Conservation (phyloP, 2,329 filamentous ascomycete species). For the Fusarium sp. region DNA sequence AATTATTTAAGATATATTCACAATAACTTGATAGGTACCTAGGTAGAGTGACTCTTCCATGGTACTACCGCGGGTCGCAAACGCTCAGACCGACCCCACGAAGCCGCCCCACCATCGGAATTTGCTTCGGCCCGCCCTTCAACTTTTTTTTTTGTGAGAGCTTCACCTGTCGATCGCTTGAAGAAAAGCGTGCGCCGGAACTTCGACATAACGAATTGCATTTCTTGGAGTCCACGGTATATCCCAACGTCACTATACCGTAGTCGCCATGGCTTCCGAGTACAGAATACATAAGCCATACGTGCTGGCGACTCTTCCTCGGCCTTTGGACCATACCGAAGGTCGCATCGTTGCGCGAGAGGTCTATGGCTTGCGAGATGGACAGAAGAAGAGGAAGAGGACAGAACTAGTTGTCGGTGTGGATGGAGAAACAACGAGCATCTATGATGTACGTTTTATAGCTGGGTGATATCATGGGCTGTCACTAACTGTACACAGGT, state of each 20-base stretch:
- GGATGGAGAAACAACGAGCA: conserved; percentile 75
- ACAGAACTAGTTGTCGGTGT: conserved; percentile 75
- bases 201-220: conserved; percentile 41
- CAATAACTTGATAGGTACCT: too few relatives aligned
- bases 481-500: conserved; percentile 61
- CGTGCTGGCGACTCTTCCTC: conserved; percentile 71
- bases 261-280: conserved; percentile 67
- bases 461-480: neutral
- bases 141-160: conserved; percentile 56
- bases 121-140: conserved; percentile 53
- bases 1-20: too few relatives aligned
- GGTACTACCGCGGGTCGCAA: too few relatives aligned
- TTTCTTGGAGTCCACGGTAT: conserved; percentile 32
- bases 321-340: conserved; percentile 67
- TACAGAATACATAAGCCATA: conserved; percentile 77
- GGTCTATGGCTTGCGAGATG: conserved; percentile 71
- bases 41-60: too few relatives aligned
- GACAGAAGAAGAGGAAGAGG: conserved; percentile 73
- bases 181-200: conserved; percentile 40
- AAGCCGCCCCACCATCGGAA: conserved; percentile 52
- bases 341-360: conserved; percentile 71
- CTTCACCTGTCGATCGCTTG: conserved; percentile 42
- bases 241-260: conserved; percentile 3
- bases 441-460: conserved; percentile 71
- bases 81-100: conserved; percentile 35